These are phyloP conservation scores for Ceratorhiza oryzae-sativae DNA, from an alignment of 1,284 basidiomycete species.

Conservation along the genomic window DNA sequence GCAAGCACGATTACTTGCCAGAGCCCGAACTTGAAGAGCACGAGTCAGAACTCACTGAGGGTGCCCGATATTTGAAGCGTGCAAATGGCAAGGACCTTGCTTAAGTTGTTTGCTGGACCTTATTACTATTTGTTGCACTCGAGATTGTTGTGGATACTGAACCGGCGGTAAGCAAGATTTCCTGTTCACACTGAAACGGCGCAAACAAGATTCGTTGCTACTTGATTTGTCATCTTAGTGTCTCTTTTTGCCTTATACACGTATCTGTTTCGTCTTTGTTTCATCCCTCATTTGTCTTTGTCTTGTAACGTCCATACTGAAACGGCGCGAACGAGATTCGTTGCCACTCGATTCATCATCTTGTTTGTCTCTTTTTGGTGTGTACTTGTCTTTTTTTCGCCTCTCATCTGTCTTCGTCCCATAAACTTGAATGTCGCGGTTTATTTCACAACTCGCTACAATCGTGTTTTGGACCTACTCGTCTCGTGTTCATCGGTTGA, in stretches of 20 bases:
- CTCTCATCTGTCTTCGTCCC: too few relatives aligned
- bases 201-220: not conserved
- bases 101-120: not conserved
- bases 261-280: too few relatives aligned
- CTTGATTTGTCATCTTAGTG: not conserved
- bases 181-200: not conserved
- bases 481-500: too few relatives aligned
- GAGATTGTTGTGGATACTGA: not conserved
- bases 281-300: not conserved
- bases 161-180: not conserved
- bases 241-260: not conserved
- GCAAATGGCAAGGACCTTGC: slow-evolving; percentile 1
- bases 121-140: not conserved
- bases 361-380: too few relatives aligned
- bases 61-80: not conserved
- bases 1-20: not conserved
- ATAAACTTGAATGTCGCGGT: too few relatives aligned
- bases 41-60: not conserved
- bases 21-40: not conserved
- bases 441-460: too few relatives aligned
- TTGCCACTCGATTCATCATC: too few relatives aligned
- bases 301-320: too few relatives aligned
- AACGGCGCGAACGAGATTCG: too few relatives aligned
- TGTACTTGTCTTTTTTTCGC: too few relatives aligned
- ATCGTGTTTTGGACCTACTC: too few relatives aligned